phyloP scores from a whole-genome alignment of 768 basidiomycete species.

The Royoungia palumana region DNA sequence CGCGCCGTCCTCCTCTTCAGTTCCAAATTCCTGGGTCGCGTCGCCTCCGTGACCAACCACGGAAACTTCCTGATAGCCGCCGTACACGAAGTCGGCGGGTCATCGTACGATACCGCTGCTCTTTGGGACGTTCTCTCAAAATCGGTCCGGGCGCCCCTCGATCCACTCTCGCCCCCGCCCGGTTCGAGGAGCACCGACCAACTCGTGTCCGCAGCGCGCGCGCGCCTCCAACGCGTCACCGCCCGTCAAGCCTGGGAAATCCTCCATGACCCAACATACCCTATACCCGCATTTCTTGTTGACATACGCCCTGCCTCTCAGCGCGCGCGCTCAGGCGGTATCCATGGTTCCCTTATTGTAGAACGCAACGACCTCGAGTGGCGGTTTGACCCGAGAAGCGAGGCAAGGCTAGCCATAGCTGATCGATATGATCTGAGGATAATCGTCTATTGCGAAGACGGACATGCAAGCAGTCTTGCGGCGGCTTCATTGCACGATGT shows the following conservation, averaged over 20 bases:
- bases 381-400: slow-evolving; percentile 70
- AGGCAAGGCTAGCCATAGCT: slow-evolving; percentile 58
- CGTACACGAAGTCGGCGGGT: slow-evolving; percentile 52
- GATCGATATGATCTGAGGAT: slow-evolving; percentile 73
- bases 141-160: slow-evolving; percentile 53
- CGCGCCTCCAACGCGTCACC: slow-evolving; percentile 61
- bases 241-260: slow-evolving; percentile 59
- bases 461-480: slow-evolving; percentile 69
- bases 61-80: slow-evolving; percentile 39
- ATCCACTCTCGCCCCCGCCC: slow-evolving; percentile 60
- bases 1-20: slow-evolving; percentile 62
- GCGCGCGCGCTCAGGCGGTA: slow-evolving; percentile 53
- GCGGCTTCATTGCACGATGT: slow-evolving; percentile 66
- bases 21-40: slow-evolving; percentile 68
- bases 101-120: slow-evolving; percentile 60
- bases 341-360: slow-evolving; percentile 66
- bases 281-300: slow-evolving; percentile 67
- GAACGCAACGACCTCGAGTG: slow-evolving; percentile 79
- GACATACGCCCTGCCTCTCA: slow-evolving; percentile 71
- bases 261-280: slow-evolving; percentile 48
- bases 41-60: slow-evolving; percentile 39
- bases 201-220: slow-evolving; percentile 55
- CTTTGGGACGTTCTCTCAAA: slow-evolving; percentile 72
- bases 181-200: slow-evolving; percentile 59
- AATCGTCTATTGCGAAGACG: slow-evolving; percentile 74